Evolutionary conservation across 164 flowering plant genomes (phyloP).

Genomic region (Magnolia sinica): DNA sequence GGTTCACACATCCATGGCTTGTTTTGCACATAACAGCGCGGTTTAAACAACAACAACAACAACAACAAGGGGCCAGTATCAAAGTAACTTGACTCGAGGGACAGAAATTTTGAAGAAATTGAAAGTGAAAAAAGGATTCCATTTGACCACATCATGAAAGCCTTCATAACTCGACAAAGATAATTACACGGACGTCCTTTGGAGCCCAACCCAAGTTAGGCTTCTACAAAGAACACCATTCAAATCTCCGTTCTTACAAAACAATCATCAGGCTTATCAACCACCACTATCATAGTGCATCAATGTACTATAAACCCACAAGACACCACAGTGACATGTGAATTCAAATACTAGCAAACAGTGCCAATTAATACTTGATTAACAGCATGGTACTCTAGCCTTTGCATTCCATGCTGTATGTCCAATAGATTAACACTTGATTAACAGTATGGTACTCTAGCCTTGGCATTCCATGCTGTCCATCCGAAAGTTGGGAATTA

Average conservation of each 20-base stretch:
- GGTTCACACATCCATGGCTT: neutral
- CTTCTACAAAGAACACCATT: slow-evolving; percentile 1
- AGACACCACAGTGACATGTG: neutral
- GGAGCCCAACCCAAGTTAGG: slow-evolving; percentile 4
- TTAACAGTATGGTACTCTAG: no score
- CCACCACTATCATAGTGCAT: neutral
- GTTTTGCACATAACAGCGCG: neutral
- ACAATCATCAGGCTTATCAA: slow-evolving; percentile 1
- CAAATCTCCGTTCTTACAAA: slow-evolving; percentile 2
- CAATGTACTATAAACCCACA: neutral
- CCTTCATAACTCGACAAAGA: neutral
- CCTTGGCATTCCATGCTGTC: no score
- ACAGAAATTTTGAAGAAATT: no score
- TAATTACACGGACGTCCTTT: neutral
- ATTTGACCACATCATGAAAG: neutral
- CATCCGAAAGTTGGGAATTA: no score
- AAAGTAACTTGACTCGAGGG: no score
- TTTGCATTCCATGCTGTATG: no score
- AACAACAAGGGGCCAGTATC: no score
- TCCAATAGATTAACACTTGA: no score
- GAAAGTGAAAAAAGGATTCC: neutral
- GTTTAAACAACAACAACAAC: neutral
- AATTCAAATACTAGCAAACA: neutral
- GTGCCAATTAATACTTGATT: neutral
- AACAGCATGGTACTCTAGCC: neutral